Conservation (phyloP, 2,329 filamentous ascomycete genomes). For the Diaporthe batatas region DNA sequence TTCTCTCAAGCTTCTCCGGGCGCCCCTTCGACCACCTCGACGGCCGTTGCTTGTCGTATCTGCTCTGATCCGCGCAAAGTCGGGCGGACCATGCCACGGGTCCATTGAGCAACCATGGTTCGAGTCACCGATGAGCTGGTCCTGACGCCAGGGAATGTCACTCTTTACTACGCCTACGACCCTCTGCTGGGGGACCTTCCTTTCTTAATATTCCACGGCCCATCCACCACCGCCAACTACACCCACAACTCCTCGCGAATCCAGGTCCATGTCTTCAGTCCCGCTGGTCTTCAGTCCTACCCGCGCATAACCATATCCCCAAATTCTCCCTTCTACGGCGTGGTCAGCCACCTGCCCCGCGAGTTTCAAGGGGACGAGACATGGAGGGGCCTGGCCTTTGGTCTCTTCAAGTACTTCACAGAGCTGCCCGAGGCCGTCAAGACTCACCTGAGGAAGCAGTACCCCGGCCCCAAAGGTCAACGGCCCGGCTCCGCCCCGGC, state of each 20-base stretch:
- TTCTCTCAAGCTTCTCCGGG: constrained; percentile 31
- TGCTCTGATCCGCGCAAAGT: constrained; percentile 4
- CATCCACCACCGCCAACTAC: constrained; percentile 89
- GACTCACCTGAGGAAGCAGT: constrained; percentile 73
- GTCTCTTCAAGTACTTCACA: constrained; percentile 92
- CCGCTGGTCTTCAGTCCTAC: constrained; percentile 90
- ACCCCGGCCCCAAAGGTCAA: constrained; percentile 65
- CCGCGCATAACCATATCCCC: constrained; percentile 93
- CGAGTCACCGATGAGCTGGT: constrained; percentile 82
- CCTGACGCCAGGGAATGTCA: constrained; percentile 84
- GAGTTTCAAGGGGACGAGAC: constrained; percentile 97
- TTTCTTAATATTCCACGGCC: constrained; percentile 91
- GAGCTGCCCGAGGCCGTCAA: constrained; percentile 86
- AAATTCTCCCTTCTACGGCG: constrained; percentile 89
- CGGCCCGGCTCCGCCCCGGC: constrained; percentile 74
- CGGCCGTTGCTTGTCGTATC: constrained; percentile 32
- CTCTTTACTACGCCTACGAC: constrained; percentile 91
- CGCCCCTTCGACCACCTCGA: constrained; percentile 24
- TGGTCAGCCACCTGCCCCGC: constrained; percentile 89
- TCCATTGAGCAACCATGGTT: constrained; percentile 77
- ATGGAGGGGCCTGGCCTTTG: constrained; percentile 91
- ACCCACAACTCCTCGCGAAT: constrained; percentile 92
- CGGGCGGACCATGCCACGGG: constrained; percentile 53
- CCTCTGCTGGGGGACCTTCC: constrained; percentile 84
- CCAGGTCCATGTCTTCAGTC: constrained; percentile 91